Evolutionary conservation across 768 basidiomycete species (phyloP), one percentile per base, ranked within the genome.

Genomic region (Podaxis pistillaris): DNA sequence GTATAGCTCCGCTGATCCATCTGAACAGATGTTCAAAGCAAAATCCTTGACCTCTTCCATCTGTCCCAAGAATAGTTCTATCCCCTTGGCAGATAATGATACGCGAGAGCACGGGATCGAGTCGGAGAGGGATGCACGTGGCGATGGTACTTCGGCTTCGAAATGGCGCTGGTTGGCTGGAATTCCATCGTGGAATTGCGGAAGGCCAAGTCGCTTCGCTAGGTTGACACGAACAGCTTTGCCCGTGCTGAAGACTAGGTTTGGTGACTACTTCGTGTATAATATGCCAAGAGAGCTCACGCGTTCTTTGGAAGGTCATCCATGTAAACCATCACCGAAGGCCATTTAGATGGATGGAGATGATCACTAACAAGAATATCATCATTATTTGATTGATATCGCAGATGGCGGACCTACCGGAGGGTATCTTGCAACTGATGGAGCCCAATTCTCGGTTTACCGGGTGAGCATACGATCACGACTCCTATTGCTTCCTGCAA

Each of bases 291-390:
- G 28, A 24, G n/a, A 30, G 41, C 64, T 44, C 49, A 75, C 75
- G 65, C 72, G 69, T 81, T 81, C 70, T 80, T 81, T 8, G 81
- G 81, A 3, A 83, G 64, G 58, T 78, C 77, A 41, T 76, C 71
- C 76, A 83, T 82, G 66, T 80, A 83, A 15, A 83, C 76, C 37
- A 83, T 64, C 1, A 72, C 75, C 66, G 77, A 81, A 0, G 81
- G 81, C 81, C 81, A 83, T 69, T 81, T 81, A 4, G 79, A 78
- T 11, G 81, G 79, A 61, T 81, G 81, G 13, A 83, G 68, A 63
- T 79, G 73, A 19, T 77, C 78, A 60, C 79, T 80, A 46, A 49
- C 3, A 4, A 55, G 26, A 41, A 22, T 19, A 1, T 54, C 8
- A 46, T 57, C 22, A 36, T 28, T n/a, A 41, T 40, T 30, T 55